A percentile compares a stretch with the other conserved stretches of the same genome.
phyloP scores from a whole-genome alignment of 805 yeast genomes.

The Starmerella kuoi region DNA sequence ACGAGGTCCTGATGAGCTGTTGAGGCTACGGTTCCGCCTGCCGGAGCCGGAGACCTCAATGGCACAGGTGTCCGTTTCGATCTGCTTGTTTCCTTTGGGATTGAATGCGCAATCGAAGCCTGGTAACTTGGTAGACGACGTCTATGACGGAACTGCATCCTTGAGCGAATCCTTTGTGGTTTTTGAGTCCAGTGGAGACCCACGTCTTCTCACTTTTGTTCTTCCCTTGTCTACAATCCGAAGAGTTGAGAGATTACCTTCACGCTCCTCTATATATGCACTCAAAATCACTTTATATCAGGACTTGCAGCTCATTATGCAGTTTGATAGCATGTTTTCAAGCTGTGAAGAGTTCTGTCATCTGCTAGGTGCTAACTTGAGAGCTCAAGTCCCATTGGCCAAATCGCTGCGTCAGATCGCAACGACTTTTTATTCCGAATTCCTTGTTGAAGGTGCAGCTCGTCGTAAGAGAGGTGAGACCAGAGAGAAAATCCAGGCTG shows the following conservation, averaged over 20 bases:
- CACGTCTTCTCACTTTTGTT: constrained; percentile 51
- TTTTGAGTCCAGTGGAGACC: constrained; percentile 60
- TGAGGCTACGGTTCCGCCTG: constrained; percentile 53
- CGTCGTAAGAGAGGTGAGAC: constrained; percentile 34
- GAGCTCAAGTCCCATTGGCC: constrained; percentile 50
- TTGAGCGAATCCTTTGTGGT: constrained; percentile 65
- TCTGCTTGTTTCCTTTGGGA: constrained; percentile 18
- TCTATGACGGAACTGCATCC: constrained; percentile 51
- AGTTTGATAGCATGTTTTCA: constrained; percentile 66
- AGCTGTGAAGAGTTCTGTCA: constrained; percentile 73
- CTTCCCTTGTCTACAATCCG: constrained; percentile 67
- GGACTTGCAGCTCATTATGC: constrained; percentile 49
- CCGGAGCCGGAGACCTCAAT: constrained; percentile 60
- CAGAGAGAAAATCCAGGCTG: constrained; percentile 14
- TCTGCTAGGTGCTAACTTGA: constrained; percentile 47
- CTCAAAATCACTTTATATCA: constrained; percentile 58
- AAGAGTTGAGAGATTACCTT: constrained; percentile 76
- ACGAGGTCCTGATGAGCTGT: constrained; percentile 55
- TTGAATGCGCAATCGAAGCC: constrained; percentile 10
- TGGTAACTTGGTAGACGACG: constrained; percentile 20
- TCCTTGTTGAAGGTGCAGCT: constrained; percentile 37
- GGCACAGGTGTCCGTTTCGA: constrained; percentile 42
- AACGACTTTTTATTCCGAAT: constrained; percentile 73
- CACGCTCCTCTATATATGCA: constrained; percentile 65
- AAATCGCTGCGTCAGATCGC: constrained; percentile 46